These are phyloP conservation scores for Lipomyces chichibuensis DNA, from an alignment of 805 yeast species.

Conservation along the genomic window DNA sequence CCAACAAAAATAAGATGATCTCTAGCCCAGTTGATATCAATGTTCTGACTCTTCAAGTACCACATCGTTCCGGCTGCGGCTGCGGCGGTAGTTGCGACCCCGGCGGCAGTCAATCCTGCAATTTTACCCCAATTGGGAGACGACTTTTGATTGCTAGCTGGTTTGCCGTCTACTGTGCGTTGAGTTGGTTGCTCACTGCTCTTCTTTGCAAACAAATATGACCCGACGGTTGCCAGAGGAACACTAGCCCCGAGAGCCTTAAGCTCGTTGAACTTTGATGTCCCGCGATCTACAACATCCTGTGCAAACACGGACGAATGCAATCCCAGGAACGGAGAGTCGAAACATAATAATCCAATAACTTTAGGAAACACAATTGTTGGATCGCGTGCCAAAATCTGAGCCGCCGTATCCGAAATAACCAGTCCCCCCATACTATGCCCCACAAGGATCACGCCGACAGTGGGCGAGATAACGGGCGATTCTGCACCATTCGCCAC, in stretches of 20 bases:
- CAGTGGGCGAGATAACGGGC: conserved; percentile 30
- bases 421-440: conserved; percentile 36
- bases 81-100: conserved; percentile 31
- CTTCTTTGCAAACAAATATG: conserved; percentile 33
- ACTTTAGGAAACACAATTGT: conserved; percentile 28
- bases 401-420: conserved; percentile 20
- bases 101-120: conserved; percentile 32
- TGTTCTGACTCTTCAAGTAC: conserved; percentile 31
- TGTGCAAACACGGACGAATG: conserved; percentile 35
- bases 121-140: conserved; percentile 30
- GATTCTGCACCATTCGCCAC: conserved; percentile 22
- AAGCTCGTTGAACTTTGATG: conserved; percentile 29
- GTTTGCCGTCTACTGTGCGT: background rate
- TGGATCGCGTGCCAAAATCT: conserved; percentile 25
- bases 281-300: conserved; percentile 30
- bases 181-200: conserved; percentile 27
- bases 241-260: conserved; percentile 16
- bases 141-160: background rate
- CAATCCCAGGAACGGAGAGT: conserved; percentile 33
- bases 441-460: conserved; percentile 30
- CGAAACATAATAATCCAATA: conserved; percentile 32
- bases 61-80: conserved; percentile 35
- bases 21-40: conserved; percentile 32
- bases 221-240: conserved; percentile 27
- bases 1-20: conserved; percentile 32